A percentile compares a stretch with the other conserved stretches of the same genome.
These are phyloP conservation scores for Strigomonas culicis DNA, from an alignment of 208 protist species.

Conservation along the genomic window DNA sequence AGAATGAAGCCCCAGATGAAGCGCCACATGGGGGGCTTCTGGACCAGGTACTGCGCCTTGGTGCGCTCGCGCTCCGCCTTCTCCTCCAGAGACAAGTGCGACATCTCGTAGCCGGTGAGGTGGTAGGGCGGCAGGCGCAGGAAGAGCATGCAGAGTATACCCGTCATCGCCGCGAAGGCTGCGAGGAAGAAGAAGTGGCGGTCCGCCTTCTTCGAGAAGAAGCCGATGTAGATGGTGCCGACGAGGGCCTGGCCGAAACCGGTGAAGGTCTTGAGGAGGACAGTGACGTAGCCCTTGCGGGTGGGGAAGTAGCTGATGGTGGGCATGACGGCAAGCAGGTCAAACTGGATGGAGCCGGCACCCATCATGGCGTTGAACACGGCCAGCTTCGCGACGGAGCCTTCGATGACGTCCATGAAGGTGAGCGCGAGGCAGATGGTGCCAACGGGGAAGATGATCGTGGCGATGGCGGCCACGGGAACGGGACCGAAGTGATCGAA, in stretches of 20 bases:
- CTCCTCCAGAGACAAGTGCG: constrained; percentile 14
- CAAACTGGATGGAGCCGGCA: constrained; percentile 24
- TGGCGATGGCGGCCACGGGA: constrained; percentile 24
- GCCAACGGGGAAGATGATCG: constrained; percentile 19
- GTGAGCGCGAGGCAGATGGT: constrained; percentile 23
- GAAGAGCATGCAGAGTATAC: constrained; percentile 25
- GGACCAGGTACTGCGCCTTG: constrained; percentile 21
- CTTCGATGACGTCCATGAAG: constrained; percentile 25
- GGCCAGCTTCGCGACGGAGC: constrained; percentile 17
- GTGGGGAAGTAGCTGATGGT: constrained; percentile 35
- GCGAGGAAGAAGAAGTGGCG: constrained; percentile 36
- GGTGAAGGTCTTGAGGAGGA: constrained; percentile 41
- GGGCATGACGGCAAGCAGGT: constrained; percentile 28
- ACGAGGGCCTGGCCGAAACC: constrained; percentile 43
- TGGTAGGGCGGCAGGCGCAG: constrained; percentile 27
- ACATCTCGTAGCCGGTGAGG: constrained; percentile 15
- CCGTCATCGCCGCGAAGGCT: constrained; percentile 10
- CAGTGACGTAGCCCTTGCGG: constrained; percentile 30
- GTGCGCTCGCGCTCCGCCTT: constrained; percentile 2
- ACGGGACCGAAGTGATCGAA: constrained; percentile 39
- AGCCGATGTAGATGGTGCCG: constrained; percentile 36
- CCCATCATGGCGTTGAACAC: constrained; percentile 22
- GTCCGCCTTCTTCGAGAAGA: constrained; percentile 25
- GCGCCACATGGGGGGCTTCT: constrained; percentile 23
- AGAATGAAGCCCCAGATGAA: constrained; percentile 26